Evolutionary conservation across 75 land plant species (phyloP), one percentile per base, ranked within the genome.

Genomic region (Azolla pinnata): DNA sequence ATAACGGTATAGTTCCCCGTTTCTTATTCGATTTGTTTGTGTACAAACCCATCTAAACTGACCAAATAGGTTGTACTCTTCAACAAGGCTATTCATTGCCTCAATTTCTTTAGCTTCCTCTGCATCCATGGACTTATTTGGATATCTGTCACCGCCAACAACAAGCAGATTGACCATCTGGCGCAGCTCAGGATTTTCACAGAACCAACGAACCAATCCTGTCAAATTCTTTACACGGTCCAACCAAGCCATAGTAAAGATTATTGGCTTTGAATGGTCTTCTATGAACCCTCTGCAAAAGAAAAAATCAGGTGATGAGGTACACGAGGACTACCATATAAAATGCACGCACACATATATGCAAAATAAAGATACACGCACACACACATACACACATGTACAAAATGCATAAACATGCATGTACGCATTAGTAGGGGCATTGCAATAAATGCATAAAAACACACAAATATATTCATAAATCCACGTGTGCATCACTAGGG

Each of bases 191-290:
- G 57, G 63, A 80, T 77, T 88, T 68, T 75, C 83, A 14, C 84
- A 90, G 70, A 77, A 88, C 96, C 86, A 81, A 63, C 85, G 86
- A 0, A 82, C 81, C 31, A 92, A 65, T 12, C 90, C 96, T 26
- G 90, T 72, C 18, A 92, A 81, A 71, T 92, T 92, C 79, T 92
- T 92, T 71, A 92, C 96, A 18, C 67, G 68, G 45, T 92, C 98
- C 2, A 92, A 75, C 35, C 98, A 87, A 33, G 98, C 96, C 98
- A 92, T 92, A 10, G 98, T 82, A 70, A 92, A 92, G 27, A 92
- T 73, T 14, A 92, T 88, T 1, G 98, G 98, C 70, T 92, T 92
- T 52, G 61, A 70, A 61, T 50, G 62, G 33, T 81, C 87, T 16
- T 61, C 74, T 1, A 88, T 76, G 35, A 47, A 62, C n/a, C 97